A percentile compares a stretch with the other conserved stretches of the same genome.
Conservation (phyloP, 345 rosid species). For the Eucalyptus erythrocorys region DNA sequence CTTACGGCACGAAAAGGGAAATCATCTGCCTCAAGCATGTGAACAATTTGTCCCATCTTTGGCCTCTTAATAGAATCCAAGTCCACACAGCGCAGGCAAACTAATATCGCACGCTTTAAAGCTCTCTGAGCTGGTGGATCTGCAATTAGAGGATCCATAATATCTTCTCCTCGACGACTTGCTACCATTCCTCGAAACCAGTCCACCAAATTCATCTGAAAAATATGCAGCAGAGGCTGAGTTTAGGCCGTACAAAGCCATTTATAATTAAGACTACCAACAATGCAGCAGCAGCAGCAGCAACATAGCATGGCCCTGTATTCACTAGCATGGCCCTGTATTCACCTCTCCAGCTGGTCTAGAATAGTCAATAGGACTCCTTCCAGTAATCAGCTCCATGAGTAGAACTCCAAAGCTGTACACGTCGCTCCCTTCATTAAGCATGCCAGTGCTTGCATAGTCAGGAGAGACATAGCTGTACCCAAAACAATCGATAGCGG, state of each 20-base stretch:
- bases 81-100: conserved; percentile 94
- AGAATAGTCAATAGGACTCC: conserved; percentile 82
- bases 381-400: conserved; percentile 91
- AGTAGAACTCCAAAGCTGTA: conserved; percentile 92
- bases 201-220: conserved; percentile 89
- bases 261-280: neutral
- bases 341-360: conserved; percentile 90
- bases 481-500: neutral
- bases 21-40: conserved; percentile 95
- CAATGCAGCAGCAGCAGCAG: neutral
- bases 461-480: conserved; percentile 90
- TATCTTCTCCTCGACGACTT: conserved; percentile 77
- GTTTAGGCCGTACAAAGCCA: neutral
- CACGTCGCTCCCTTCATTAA: conserved; percentile 93
- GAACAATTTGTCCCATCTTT: conserved; percentile 96
- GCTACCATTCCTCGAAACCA: conserved; percentile 99
- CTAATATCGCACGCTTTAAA: conserved; percentile 62
- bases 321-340: conserved; percentile 12
- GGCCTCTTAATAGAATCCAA: conserved; percentile 82
- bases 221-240: neutral
- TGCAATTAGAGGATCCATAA: conserved; percentile 67
- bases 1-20: conserved; percentile 87
- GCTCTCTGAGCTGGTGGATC: conserved; percentile 57
- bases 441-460: conserved; percentile 97
- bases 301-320: neutral